A percentile compares a stretch with the other conserved stretches of the same genome.
phyloP scores from a whole-genome alignment of 148 eudicot species.

The Pouteria glomerata region DNA sequence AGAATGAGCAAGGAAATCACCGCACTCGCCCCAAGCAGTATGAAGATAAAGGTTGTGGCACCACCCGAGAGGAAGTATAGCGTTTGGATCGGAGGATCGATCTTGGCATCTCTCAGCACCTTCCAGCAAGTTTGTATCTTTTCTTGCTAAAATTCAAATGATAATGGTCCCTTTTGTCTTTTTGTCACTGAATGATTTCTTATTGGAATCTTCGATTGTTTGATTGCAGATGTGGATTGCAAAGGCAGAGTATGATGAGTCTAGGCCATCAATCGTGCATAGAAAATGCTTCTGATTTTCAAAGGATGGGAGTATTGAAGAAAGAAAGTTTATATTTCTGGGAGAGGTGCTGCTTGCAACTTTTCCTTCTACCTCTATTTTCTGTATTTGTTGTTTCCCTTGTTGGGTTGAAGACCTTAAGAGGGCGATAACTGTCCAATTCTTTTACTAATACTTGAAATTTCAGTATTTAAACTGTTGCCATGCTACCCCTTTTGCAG shows the following conservation, averaged over 20 bases:
- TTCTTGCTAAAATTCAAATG: neutral
- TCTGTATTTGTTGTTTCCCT: neutral
- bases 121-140: constrained; percentile 62
- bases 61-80: constrained; percentile 96
- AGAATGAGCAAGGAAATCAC: constrained; percentile 89
- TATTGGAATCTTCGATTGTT: neutral
- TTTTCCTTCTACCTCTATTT: neutral
- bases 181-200: neutral
- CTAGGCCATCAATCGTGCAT: constrained; percentile 61
- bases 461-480: neutral
- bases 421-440: neutral
- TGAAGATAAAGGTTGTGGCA: constrained; percentile 93
- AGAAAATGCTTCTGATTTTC: constrained; percentile 48
- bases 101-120: constrained; percentile 88
- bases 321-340: neutral
- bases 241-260: constrained; percentile 58
- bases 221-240: constrained; percentile 60
- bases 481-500: constrained; percentile 1
- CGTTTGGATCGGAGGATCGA: constrained; percentile 91
- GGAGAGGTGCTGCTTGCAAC: neutral
- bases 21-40: constrained; percentile 80
- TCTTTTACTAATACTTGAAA: neutral
- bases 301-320: neutral
- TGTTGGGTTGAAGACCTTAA: constrained; percentile 5
- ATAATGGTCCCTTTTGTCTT: neutral